Percentiles rank a stretch among this genome's conserved stretches.
Conservation (phyloP, 495 filamentous ascomycete species). For the Trichoderma erinaceum region DNA sequence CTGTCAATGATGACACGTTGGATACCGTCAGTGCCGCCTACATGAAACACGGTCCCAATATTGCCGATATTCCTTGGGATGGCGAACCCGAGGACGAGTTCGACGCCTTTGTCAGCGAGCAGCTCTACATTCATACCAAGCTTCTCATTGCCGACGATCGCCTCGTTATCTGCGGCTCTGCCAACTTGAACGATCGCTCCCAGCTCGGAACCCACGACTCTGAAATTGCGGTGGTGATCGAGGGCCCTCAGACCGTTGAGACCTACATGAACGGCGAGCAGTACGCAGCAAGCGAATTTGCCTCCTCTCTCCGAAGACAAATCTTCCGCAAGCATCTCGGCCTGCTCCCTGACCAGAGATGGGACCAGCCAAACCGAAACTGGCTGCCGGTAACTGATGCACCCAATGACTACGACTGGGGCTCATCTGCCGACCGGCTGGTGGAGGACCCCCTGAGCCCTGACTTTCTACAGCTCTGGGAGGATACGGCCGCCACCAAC, state of each 20-base stretch:
- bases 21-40: constrained; percentile 76
- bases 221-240: constrained; percentile 74
- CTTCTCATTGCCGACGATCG: constrained; percentile 89
- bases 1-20: constrained; percentile 51
- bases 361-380: constrained; percentile 56
- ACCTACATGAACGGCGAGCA: constrained; percentile 65
- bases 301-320: constrained; percentile 72
- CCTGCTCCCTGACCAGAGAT: constrained; percentile 65
- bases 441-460: constrained; percentile 71
- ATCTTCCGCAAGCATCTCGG: constrained; percentile 91
- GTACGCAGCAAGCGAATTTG: constrained; percentile 72
- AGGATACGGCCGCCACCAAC: constrained; percentile 65
- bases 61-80: constrained; percentile 75
- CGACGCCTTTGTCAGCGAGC: constrained; percentile 83
- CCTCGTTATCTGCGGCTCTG: constrained; percentile 82
- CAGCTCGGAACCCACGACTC: constrained; percentile 77
- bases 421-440: constrained; percentile 60
- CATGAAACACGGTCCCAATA: constrained; percentile 74
- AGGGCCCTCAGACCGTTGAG: constrained; percentile 65
- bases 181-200: constrained; percentile 91
- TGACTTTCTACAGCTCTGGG: constrained; percentile 65
- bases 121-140: constrained; percentile 93
- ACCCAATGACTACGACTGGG: constrained; percentile 79
- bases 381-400: constrained; percentile 64
- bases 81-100: constrained; percentile 68